These are phyloP conservation scores for Linaria vulgaris DNA, from an alignment of 257 asterid species.

Conservation along the genomic window DNA sequence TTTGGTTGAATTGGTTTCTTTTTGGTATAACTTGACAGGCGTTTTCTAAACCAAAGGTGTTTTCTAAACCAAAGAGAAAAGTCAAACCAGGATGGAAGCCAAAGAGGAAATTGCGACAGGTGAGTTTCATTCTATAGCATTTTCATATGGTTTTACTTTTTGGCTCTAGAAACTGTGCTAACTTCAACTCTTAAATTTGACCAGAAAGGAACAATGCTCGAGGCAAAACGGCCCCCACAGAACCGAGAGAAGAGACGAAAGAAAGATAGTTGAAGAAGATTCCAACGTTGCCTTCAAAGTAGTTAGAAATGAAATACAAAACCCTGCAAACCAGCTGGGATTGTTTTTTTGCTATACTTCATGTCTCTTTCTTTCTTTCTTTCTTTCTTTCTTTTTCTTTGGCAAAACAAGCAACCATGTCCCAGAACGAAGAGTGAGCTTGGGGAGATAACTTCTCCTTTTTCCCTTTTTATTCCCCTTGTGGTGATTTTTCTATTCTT, in stretches of 20 bases:
- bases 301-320: constrained; percentile 10
- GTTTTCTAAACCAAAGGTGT: constrained; percentile 29
- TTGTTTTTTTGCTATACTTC: constrained; percentile 8
- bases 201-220: constrained; percentile 35
- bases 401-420: constrained; percentile 4
- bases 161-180: neutral
- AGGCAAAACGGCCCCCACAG: constrained; percentile 27
- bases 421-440: constrained; percentile 9
- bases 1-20: constrained; percentile 5
- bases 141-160: neutral
- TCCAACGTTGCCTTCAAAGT: constrained; percentile 13
- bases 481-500: neutral
- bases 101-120: constrained; percentile 52
- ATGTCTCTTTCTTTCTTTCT: no score
- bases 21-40: constrained; percentile 28
- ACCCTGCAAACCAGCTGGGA: constrained; percentile 13
- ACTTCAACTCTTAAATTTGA: constrained; percentile 8
- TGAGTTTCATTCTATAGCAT: constrained; percentile 19
- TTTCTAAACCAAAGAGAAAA: constrained; percentile 38
- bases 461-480: neutral
- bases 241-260: constrained; percentile 47
- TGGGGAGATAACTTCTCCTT: neutral
- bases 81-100: constrained; percentile 42
- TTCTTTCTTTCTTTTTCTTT: constrained; percentile 27
- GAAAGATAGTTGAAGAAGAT: constrained; percentile 36